Percentiles rank a stretch among this genome's conserved stretches.
Conservation (phyloP, 345 rosid genomes). For the Ceriops tagal region DNA sequence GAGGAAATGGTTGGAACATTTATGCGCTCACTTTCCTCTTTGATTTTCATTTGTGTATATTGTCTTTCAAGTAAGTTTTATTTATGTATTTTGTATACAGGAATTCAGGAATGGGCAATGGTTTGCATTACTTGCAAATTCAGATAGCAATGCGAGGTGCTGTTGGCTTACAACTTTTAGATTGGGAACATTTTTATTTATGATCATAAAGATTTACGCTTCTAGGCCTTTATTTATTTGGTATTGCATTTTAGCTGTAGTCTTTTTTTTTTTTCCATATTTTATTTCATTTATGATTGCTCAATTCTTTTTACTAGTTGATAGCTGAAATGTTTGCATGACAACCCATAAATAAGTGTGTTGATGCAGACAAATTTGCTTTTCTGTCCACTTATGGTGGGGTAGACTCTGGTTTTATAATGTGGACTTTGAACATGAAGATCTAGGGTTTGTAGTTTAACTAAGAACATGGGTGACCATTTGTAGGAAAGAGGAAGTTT, state of each 20-base stretch:
- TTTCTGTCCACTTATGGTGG: background rate
- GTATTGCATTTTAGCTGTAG: background rate
- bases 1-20: slow-evolving; percentile 72
- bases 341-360: background rate
- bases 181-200: slow-evolving; percentile 9
- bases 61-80: slow-evolving; percentile 6
- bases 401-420: background rate
- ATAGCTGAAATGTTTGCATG: background rate
- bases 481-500: no score
- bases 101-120: slow-evolving; percentile 86
- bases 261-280: background rate
- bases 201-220: background rate
- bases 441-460: background rate
- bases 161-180: no score
- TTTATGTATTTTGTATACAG: slow-evolving; percentile 32
- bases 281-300: background rate
- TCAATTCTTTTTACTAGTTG: background rate
- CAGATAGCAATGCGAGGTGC: slow-evolving; percentile 88
- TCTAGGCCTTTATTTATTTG: background rate
- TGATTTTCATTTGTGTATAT: slow-evolving; percentile 1
- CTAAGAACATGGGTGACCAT: no score
- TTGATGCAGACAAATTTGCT: background rate
- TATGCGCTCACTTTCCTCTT: background rate
- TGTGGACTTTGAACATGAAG: background rate
- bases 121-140: slow-evolving; percentile 82